Percentiles rank a stretch among this genome's conserved stretches.
These are phyloP conservation scores for Ophiostoma pallidulum DNA, from an alignment of 2,329 filamentous ascomycete species.

Conservation along the genomic window DNA sequence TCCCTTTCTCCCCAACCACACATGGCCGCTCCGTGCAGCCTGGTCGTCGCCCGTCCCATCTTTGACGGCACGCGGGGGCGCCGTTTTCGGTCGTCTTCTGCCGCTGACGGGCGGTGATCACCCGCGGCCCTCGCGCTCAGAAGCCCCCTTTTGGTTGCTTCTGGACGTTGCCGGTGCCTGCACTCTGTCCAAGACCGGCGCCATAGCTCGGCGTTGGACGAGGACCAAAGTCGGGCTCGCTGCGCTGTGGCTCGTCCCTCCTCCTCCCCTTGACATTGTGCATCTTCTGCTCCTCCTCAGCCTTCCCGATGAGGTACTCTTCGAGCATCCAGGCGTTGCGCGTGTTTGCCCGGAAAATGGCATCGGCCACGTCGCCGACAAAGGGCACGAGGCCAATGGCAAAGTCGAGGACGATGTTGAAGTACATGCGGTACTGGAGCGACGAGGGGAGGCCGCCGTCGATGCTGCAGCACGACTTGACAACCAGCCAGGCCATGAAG, in stretches of 20 bases:
- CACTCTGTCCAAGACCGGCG: background rate
- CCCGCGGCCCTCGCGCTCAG: background rate
- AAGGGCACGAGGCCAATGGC: slow-evolving; percentile 64
- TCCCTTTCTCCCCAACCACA: too few species aligned
- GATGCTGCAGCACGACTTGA: slow-evolving; percentile 61
- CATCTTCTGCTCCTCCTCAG: slow-evolving; percentile 38
- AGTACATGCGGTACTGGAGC: slow-evolving; percentile 61
- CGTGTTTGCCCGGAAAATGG: slow-evolving; percentile 64
- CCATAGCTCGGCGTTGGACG: background rate
- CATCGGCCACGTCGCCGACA: slow-evolving; percentile 66
- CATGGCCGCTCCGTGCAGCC: too few species aligned
- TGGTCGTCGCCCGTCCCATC: too few species aligned
- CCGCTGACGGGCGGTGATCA: background rate
- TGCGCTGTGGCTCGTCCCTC: background rate
- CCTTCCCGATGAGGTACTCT: slow-evolving; percentile 57
- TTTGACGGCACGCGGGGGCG: too few species aligned
- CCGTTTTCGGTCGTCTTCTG: too few species aligned
- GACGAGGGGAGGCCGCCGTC: slow-evolving; percentile 62
- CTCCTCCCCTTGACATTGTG: background rate
- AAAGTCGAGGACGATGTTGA: slow-evolving; percentile 71
- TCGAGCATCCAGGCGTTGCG: slow-evolving; percentile 52
- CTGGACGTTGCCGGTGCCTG: background rate
- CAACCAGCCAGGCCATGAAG: slow-evolving; percentile 64
- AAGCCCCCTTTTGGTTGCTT: background rate
- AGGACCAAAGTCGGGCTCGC: background rate